Evolutionary conservation across 2,329 filamentous ascomycete species (phyloP), one percentile per base, ranked within the genome.

Genomic region (Penicillium expansum): DNA sequence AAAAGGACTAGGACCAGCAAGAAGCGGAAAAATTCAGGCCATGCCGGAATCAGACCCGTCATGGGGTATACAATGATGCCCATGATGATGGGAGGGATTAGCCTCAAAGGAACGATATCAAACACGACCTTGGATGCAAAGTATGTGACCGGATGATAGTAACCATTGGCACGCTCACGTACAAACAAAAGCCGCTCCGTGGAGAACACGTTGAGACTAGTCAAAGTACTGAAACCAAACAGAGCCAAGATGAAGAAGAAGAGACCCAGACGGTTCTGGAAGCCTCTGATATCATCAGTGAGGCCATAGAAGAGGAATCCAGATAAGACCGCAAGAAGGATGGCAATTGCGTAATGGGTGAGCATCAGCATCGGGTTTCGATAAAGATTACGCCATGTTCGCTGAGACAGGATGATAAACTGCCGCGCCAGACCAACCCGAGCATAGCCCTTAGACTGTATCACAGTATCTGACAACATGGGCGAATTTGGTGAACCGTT

Each of bases 321-420:
- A 2, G 93, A 92, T 56, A 99, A 89, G 5, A 97, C 93, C 1
- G 92, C 94, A 6, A 99, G 83, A 0, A 97, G 78, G 59, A 99
- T 97, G 8, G 94, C 92, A 64, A 97, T 97, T 37, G 94, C 94
- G 71, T 97, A 99, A 76, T 99, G 94, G 0, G 92, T 97, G 56
- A 99, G 83, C 94, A 99, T 99, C 58, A 99, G 80, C 84, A 97
- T 92, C 1, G 94, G 94, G 73, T 99, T 97, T 56, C 94, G 87
- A 79, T 99, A 97, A 7, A 99, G 82, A 70, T 99, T 99, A 70
- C 90, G 92, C 93, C 93, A 99, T 0, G 94, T 99, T 44, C 94
- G 86, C 67, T 87, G 83, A 0, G 93, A 96, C 13, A 99, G 80
- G 65, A 99, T 97, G 53, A 87, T 70, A 74, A 99, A 97, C 74